phyloP scores from a whole-genome alignment of 345 rosid species.

The Eucalyptus sp. region DNA sequence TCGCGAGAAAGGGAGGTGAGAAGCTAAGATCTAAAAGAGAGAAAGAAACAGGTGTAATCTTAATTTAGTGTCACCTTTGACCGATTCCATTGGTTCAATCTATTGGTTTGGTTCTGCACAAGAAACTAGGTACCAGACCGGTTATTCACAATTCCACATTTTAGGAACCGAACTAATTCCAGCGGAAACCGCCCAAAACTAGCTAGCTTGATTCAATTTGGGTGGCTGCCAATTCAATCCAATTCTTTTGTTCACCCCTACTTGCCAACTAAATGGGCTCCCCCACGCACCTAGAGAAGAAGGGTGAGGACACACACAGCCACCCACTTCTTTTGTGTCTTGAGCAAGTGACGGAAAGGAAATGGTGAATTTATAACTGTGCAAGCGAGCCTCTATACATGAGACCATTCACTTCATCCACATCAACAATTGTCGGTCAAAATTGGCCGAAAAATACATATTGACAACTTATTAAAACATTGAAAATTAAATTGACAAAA shows the following conservation, averaged over 20 bases:
- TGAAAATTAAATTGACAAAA: too few species aligned
- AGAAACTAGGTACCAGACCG: not conserved
- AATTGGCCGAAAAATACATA: not conserved
- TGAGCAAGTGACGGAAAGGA: too few species aligned
- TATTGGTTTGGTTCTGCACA: not conserved
- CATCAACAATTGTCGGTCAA: too few species aligned
- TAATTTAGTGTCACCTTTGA: too few species aligned
- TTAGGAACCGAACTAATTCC: not conserved
- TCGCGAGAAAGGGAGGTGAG: not conserved
- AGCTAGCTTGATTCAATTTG: fast-evolving
- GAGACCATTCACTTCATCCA: fast-evolving
- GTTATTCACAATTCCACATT: not conserved
- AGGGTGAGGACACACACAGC: not conserved
- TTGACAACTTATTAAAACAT: too few species aligned
- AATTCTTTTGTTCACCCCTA: not conserved
- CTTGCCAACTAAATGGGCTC: not conserved
- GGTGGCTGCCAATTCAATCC: too few species aligned
- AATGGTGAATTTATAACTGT: not conserved
- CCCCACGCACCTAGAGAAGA: not conserved
- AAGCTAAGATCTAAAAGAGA: not conserved
- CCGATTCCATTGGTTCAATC: too few species aligned
- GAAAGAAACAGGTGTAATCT: not conserved
- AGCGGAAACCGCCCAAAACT: fast-evolving
- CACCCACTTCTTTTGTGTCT: too few species aligned
- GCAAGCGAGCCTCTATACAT: not conserved